Evolutionary conservation across 371 early-diverging fungal genomes (phyloP).

Genomic region (Actinomucor elegans): DNA sequence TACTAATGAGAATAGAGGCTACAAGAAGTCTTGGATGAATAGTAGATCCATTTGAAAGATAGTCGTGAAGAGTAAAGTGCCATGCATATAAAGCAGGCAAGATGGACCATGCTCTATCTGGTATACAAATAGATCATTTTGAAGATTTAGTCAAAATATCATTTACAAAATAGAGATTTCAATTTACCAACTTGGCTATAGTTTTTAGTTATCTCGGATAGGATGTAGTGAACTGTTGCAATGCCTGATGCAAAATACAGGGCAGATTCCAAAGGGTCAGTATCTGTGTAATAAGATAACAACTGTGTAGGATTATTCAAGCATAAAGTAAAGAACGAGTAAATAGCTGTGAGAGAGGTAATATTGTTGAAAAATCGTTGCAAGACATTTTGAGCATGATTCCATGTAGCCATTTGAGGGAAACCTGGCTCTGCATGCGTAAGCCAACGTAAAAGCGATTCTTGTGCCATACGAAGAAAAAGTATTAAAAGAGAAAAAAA

Average conservation of each 20-base stretch:
- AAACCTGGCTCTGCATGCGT: not conserved
- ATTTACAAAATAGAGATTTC: too few relatives aligned
- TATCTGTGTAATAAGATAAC: not conserved
- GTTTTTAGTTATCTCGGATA: slow-evolving; percentile 39
- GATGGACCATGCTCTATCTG: slow-evolving; percentile 75
- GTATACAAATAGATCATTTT: too few relatives aligned
- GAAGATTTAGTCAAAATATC: too few relatives aligned
- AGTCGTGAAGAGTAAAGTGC: slow-evolving; percentile 58
- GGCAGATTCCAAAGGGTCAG: slow-evolving; percentile 31
- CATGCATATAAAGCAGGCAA: slow-evolving; percentile 63
- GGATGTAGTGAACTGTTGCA: slow-evolving; percentile 23
- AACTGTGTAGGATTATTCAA: not conserved
- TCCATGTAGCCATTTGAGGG: slow-evolving; percentile 17
- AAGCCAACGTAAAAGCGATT: not conserved
- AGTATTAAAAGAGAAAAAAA: not conserved
- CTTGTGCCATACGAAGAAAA: not conserved
- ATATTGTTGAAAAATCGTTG: not conserved
- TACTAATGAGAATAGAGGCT: slow-evolving; percentile 48
- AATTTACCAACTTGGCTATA: slow-evolving; percentile 53
- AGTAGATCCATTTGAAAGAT: slow-evolving; percentile 13
- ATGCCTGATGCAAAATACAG: slow-evolving; percentile 10
- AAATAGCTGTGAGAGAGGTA: not conserved
- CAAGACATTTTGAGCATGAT: slow-evolving; percentile 4
- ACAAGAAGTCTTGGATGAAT: slow-evolving; percentile 52
- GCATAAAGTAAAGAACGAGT: not conserved